Evolutionary conservation across 2,329 filamentous ascomycete species (phyloP).

Genomic region (Ustulina deusta): DNA sequence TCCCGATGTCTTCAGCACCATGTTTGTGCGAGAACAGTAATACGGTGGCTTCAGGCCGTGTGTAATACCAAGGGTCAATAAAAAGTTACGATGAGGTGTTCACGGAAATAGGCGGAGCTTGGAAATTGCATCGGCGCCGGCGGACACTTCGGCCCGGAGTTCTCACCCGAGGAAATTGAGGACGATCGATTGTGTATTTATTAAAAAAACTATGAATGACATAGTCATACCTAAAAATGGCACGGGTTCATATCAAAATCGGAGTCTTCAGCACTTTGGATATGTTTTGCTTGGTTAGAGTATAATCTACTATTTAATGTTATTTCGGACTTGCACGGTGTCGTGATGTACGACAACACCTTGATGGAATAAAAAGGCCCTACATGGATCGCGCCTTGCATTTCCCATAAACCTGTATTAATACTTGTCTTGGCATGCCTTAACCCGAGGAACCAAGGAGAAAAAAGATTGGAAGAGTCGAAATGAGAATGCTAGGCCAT

Average conservation of each 20-base stretch:
- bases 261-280: neutral
- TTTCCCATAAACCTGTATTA: neutral
- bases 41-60: slow-evolving; percentile 41
- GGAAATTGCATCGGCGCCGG: slow-evolving; percentile 47
- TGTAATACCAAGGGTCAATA: slow-evolving; percentile 48
- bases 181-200: slow-evolving; percentile 34
- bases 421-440: neutral
- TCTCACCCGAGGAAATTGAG: slow-evolving; percentile 22
- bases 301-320: neutral
- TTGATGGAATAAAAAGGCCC: neutral
- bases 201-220: slow-evolving; percentile 36
- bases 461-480: neutral
- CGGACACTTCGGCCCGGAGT: slow-evolving; percentile 40
- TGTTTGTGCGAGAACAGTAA: slow-evolving; percentile 44
- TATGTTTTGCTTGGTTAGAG: neutral
- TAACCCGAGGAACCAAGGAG: neutral
- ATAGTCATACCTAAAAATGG: slow-evolving; percentile 28
- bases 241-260: slow-evolving; percentile 20
- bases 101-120: slow-evolving; percentile 44
- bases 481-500: neutral
- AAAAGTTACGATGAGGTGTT: slow-evolving; percentile 48
- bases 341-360: neutral
- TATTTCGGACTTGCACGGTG: neutral
- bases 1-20: slow-evolving; percentile 33
- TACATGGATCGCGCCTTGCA: neutral